Evolutionary conservation across 805 yeast genomes (phyloP).

Genomic region (Nematodospora valgi): DNA sequence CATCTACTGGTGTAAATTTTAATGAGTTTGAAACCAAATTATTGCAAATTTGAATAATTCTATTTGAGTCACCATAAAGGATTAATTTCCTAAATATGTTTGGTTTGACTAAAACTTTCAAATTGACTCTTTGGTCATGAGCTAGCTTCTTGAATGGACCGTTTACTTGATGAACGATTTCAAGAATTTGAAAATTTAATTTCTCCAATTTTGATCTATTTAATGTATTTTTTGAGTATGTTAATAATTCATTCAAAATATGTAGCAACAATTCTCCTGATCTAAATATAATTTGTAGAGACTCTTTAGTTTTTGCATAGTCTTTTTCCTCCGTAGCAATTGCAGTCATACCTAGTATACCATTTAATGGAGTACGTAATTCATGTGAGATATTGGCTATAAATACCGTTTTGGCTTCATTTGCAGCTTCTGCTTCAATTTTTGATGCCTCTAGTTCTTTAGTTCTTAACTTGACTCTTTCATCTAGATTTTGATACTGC

Average conservation of each 20-base stretch:
- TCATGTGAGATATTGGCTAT: conserved; percentile 46
- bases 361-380: conserved; percentile 91
- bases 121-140: conserved; percentile 67
- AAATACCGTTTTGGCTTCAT: conserved; percentile 80
- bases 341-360: conserved; percentile 92
- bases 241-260: conserved; percentile 82
- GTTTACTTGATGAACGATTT: conserved; percentile 78
- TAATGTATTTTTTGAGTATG: conserved; percentile 88
- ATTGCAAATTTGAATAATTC: conserved; percentile 89
- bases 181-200: conserved; percentile 72
- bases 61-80: conserved; percentile 81
- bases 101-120: conserved; percentile 61
- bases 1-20: conserved; percentile 92
- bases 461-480: conserved; percentile 81
- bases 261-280: conserved; percentile 89
- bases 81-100: conserved; percentile 57
- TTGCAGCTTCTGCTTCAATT: conserved; percentile 88
- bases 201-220: conserved; percentile 81
- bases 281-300: conserved; percentile 77
- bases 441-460: conserved; percentile 85
- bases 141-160: conserved; percentile 83
- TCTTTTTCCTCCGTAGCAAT: conserved; percentile 88
- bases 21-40: conserved; percentile 85
- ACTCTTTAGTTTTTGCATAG: conserved; percentile 60
- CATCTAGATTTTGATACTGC: conserved; percentile 83